Conservation (phyloP, 768 basidiomycete species). For the Dictyophora rubrovolvata region DNA sequence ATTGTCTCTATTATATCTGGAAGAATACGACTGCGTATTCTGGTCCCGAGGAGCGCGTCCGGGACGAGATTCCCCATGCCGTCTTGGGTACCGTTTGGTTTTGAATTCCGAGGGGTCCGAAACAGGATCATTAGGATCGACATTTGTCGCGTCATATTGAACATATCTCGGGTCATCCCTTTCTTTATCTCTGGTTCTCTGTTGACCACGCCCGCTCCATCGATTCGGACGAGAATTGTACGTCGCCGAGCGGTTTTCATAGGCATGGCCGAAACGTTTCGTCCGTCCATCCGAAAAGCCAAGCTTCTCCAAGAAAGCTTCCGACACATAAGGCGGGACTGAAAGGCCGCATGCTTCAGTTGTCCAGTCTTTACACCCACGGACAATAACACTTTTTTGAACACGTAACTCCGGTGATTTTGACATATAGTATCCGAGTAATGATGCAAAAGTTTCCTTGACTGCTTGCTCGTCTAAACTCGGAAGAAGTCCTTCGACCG, state of each 20-base stretch:
- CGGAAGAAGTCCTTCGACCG: slow-evolving; percentile 16
- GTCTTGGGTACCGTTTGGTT: background rate
- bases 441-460: slow-evolving; percentile 50
- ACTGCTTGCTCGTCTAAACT: slow-evolving; percentile 39
- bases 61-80: background rate
- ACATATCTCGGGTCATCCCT: background rate
- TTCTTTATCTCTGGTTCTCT: background rate
- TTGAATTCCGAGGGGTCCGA: slow-evolving; percentile 1
- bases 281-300: slow-evolving; percentile 25
- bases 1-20: background rate
- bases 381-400: slow-evolving; percentile 33
- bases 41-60: background rate
- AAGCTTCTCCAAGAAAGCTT: slow-evolving; percentile 33
- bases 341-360: slow-evolving; percentile 42
- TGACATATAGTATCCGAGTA: slow-evolving; percentile 64
- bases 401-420: slow-evolving; percentile 39
- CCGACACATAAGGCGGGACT: slow-evolving; percentile 41
- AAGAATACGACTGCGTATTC: no score
- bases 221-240: background rate
- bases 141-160: background rate
- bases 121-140: slow-evolving; percentile 7
- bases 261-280: slow-evolving; percentile 14
- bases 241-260: background rate
- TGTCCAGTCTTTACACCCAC: slow-evolving; percentile 55
- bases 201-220: slow-evolving; percentile 3